These are phyloP conservation scores for Phylloboletellus chloephorus DNA, from an alignment of 1,284 basidiomycete genomes.

Conservation along the genomic window DNA sequence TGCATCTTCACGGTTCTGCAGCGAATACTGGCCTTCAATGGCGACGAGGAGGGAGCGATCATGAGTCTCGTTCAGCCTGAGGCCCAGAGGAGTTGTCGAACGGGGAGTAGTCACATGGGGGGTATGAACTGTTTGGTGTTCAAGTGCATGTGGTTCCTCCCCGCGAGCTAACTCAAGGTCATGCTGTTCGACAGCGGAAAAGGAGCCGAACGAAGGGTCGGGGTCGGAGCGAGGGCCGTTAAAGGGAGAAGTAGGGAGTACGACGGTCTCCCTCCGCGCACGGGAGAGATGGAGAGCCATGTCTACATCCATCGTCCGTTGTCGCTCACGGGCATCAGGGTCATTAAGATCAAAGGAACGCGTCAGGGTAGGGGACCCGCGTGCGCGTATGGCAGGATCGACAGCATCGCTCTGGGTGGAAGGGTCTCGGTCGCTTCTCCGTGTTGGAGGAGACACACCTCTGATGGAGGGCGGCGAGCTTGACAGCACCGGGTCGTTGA, in stretches of 20 bases:
- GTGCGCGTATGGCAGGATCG: conserved; percentile 40
- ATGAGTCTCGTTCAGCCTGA: conserved; percentile 38
- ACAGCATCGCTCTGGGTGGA: conserved; percentile 39
- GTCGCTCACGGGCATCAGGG: conserved; percentile 67
- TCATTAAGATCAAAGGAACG: conserved; percentile 64
- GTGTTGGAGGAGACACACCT: conserved; percentile 36
- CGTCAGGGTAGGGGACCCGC: conserved; percentile 58
- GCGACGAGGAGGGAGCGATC: conserved; percentile 46
- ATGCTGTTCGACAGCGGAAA: conserved; percentile 44
- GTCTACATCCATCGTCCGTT: conserved; percentile 81
- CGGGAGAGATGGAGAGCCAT: conserved; percentile 79
- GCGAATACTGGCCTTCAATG: conserved; percentile 19
- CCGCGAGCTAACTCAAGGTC: conserved; percentile 42
- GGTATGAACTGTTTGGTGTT: conserved; percentile 16
- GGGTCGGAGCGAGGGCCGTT: conserved; percentile 13
- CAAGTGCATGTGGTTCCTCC: conserved; percentile 24
- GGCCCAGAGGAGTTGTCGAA: conserved; percentile 20
- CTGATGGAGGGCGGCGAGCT: conserved; percentile 43
- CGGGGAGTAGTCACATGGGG: conserved; percentile 7
- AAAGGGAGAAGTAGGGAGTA: conserved; percentile 29
- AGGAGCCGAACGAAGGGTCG: conserved; percentile 31
- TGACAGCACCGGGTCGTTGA: conserved; percentile 25
- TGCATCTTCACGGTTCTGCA: conserved; percentile 25
- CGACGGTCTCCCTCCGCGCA: conserved; percentile 63
- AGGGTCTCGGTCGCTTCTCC: conserved; percentile 37